Percentiles rank a stretch among this genome's conserved stretches.
Conservation (phyloP, 2,329 filamentous ascomycete genomes). For the Thelonectria discophora region DNA sequence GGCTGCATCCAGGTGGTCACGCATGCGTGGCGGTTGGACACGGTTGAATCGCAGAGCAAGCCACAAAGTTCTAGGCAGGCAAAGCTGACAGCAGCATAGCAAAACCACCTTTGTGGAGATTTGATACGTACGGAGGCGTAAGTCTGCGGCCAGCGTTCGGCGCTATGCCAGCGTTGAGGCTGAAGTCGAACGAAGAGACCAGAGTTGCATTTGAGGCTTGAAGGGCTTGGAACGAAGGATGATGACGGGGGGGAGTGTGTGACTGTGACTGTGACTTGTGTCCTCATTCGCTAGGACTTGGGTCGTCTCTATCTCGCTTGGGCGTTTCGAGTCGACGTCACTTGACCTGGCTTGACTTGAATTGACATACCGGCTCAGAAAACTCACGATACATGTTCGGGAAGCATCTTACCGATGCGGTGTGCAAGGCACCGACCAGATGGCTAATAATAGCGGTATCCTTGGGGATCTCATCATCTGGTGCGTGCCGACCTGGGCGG, state of each 20-base stretch:
- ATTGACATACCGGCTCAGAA: not conserved
- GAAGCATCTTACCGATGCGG: not conserved
- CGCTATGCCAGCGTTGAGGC: not conserved
- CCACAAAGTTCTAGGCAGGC: not conserved
- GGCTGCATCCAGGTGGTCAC: not conserved
- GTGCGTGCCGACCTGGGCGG: not conserved
- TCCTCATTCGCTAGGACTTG: no score
- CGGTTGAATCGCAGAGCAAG: no score
- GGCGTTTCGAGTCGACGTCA: no score
- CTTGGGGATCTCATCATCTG: not conserved
- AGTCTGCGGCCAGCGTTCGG: not conserved
- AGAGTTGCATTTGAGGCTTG: not conserved
- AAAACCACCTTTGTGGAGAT: not conserved
- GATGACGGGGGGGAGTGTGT: no score
- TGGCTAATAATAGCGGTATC: not conserved
- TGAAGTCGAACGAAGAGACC: not conserved
- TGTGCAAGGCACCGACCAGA: not conserved
- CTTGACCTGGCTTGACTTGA: no score
- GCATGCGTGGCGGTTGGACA: not conserved
- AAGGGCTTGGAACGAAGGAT: not conserved
- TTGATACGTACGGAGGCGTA: not conserved
- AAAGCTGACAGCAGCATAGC: not conserved
- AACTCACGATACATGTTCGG: not conserved
- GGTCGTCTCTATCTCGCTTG: no score
- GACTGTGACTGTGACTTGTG: no score